phyloP scores from a whole-genome alignment of 345 rosid species.

The Citropsis articulata region DNA sequence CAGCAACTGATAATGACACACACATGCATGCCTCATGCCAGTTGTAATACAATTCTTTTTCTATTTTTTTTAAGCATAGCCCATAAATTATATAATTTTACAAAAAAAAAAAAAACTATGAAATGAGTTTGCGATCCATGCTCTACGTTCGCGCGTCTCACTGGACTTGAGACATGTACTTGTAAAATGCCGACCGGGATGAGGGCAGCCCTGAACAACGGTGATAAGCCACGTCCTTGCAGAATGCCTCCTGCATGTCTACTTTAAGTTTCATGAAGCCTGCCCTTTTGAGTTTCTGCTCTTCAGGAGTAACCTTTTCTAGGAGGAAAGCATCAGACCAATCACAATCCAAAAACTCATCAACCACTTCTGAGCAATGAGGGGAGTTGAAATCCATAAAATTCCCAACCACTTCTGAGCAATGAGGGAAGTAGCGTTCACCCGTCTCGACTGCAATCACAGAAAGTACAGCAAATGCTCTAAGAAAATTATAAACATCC shows the following conservation, averaged over 20 bases:
- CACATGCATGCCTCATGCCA: too few species aligned
- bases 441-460: slow-evolving; percentile 42
- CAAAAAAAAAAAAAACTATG: too few species aligned
- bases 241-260: slow-evolving; percentile 36
- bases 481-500: background rate
- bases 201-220: slow-evolving; percentile 16
- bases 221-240: slow-evolving; percentile 35
- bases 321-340: slow-evolving; percentile 25
- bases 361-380: slow-evolving; percentile 37
- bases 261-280: slow-evolving; percentile 42
- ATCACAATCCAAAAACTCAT: slow-evolving; percentile 32
- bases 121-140: too few species aligned
- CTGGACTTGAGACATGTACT: too few species aligned
- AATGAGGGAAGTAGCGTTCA: slow-evolving; percentile 33
- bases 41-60: too few species aligned
- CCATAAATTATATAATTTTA: too few species aligned
- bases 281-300: slow-evolving; percentile 25
- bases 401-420: slow-evolving; percentile 10
- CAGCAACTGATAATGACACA: too few species aligned
- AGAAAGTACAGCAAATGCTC: background rate
- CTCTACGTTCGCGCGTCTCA: too few species aligned
- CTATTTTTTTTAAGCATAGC: background rate
- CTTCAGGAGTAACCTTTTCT: slow-evolving; percentile 37
- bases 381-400: slow-evolving; percentile 8
- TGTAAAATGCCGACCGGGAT: slow-evolving; percentile 7